A percentile compares a stretch with the other conserved stretches of the same genome.
Conservation (phyloP, 805 yeast genomes). For the Ogataea zsoltii region DNA sequence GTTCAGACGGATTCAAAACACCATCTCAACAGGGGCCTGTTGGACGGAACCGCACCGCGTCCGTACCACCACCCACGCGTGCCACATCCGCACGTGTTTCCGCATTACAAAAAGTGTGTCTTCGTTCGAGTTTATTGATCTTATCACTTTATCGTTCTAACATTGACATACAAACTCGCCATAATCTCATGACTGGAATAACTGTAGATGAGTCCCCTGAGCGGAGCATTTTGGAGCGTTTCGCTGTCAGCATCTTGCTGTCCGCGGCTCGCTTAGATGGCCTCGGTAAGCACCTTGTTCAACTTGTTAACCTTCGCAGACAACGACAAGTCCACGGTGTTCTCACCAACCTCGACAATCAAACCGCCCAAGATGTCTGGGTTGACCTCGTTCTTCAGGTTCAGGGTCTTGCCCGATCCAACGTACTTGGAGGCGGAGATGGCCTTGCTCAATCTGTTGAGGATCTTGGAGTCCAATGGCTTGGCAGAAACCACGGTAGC, state of each 20-base stretch:
- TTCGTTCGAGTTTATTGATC: no score
- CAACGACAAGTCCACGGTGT: conserved; percentile 91
- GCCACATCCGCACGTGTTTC: no score
- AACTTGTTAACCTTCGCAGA: conserved; percentile 81
- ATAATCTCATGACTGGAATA: conserved; percentile 1
- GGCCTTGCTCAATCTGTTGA: conserved; percentile 77
- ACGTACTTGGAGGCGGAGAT: conserved; percentile 77
- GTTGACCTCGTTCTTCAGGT: conserved; percentile 78
- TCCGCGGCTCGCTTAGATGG: conserved; percentile 52
- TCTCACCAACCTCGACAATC: conserved; percentile 94
- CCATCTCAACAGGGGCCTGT: no score
- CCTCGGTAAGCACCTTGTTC: conserved; percentile 84
- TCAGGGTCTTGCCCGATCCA: conserved; percentile 82
- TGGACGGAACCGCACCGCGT: no score
- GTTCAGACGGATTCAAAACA: no score
- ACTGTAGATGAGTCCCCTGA: no score
- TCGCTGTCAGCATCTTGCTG: background rate
- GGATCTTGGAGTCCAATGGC: conserved; percentile 77
- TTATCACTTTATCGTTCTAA: background rate
- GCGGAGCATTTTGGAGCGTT: no score
- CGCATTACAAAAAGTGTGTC: no score
- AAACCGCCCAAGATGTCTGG: conserved; percentile 95
- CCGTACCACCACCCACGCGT: no score
- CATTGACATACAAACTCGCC: conserved; percentile 7
- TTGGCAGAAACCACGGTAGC: conserved; percentile 88